phyloP scores from a whole-genome alignment of 2,329 filamentous ascomycete genomes.

The Fusarium oxysporum region DNA sequence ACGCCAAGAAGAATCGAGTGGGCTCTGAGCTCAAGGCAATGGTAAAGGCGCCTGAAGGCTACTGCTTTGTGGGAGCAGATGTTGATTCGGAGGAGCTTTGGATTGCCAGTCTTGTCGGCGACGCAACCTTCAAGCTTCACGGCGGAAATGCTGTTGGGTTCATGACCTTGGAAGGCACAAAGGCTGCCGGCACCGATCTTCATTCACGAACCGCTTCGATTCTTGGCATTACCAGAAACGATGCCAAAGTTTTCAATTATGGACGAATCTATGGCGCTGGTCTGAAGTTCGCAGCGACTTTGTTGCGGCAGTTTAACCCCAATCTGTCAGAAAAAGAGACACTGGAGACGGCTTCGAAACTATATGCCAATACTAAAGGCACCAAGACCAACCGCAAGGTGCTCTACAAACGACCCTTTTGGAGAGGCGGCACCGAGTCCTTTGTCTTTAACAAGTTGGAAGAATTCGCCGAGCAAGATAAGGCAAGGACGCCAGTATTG shows the following conservation, averaged over 20 bases:
- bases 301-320: conserved; percentile 95
- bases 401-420: conserved; percentile 82
- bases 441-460: conserved; percentile 99
- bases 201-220: conserved; percentile 95
- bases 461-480: conserved; percentile 95
- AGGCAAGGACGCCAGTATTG: conserved; percentile 89
- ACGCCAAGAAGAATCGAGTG: conserved; percentile 95
- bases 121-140: conserved; percentile 93
- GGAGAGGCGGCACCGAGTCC: conserved; percentile 95
- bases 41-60: conserved; percentile 90
- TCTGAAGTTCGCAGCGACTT: conserved; percentile 88
- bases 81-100: conserved; percentile 98
- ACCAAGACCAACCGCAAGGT: conserved; percentile 81
- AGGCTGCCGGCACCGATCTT: conserved; percentile 91
- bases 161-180: conserved; percentile 98
- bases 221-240: conserved; percentile 90
- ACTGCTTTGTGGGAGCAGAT: conserved; percentile 95
- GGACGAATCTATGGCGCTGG: conserved; percentile 99
- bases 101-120: conserved; percentile 95
- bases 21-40: conserved; percentile 98
- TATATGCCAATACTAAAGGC: conserved; percentile 93
- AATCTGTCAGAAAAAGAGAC: conserved; percentile 83
- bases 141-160: conserved; percentile 98
- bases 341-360: conserved; percentile 76
- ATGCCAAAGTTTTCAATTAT: conserved; percentile 99